Conservation (phyloP, 202 grass and related monocot genomes). For the Schoenoplectus tabernaemontani region DNA sequence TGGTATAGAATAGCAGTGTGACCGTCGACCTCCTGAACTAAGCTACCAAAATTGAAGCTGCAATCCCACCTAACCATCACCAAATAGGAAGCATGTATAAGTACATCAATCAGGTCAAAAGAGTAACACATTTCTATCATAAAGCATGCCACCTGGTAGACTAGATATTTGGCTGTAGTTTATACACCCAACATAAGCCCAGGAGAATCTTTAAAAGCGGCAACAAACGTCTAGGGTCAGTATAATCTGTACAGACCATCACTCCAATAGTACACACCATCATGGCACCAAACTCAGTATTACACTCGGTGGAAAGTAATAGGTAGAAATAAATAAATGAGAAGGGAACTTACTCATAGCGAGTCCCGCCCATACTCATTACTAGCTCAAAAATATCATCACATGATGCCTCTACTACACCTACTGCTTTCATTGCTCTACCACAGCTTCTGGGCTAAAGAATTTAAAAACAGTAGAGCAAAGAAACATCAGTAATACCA, state of each 20-base stretch:
- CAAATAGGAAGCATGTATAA: background rate
- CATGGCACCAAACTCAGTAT: background rate
- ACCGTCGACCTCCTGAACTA: constrained; percentile 98
- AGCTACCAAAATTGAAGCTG: constrained; percentile 90
- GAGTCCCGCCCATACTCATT: constrained; percentile 89
- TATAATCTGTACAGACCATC: background rate
- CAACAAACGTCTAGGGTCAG: background rate
- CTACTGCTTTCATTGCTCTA: constrained; percentile 97
- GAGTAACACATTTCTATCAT: background rate
- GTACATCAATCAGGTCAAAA: background rate
- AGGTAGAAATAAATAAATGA: constrained; percentile 19
- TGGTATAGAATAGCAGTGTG: constrained; percentile 95
- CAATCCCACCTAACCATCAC: constrained; percentile 81
- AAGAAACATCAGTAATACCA: constrained; percentile 19
- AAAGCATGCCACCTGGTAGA: background rate
- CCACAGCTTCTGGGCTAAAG: constrained; percentile 85
- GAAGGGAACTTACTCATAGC: constrained; percentile 63
- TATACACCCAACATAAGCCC: background rate
- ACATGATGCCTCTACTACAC: constrained; percentile 85
- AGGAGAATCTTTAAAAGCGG: background rate
- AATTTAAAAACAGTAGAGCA: constrained; percentile 37
- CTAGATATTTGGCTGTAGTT: background rate
- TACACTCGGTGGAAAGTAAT: background rate
- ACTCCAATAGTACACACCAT: background rate
- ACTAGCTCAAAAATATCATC: constrained; percentile 94